Evolutionary conservation across 345 rosid species (phyloP), one percentile per base, ranked within the genome.

Genomic region (Salix arbutifolia): DNA sequence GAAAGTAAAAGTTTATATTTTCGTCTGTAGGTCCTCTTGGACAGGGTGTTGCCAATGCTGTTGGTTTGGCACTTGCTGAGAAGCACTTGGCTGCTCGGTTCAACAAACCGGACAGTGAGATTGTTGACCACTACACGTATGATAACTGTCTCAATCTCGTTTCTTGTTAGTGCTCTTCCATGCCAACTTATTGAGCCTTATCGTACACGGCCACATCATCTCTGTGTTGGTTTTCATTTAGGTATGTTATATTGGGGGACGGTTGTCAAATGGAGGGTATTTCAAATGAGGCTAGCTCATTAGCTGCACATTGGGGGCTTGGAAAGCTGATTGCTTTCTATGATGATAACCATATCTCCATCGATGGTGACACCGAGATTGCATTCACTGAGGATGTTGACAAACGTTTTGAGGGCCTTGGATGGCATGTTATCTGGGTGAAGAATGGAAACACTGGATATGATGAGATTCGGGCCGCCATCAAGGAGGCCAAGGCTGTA

Each of bases 371-470:
- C 84, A 96, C 99, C 0, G 97, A 92, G 16, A 96, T 96, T 77
- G 99, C 99, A 18, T 96, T 96, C 77, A 96, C 99, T 1, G 99
- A 96, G 91, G 80, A 61, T 31, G 99, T 92, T 19, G 97, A 86
- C 50, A 71, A 69, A 69, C 97, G 99, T 75, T 96, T 92, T 23
- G 99, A 96, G 89, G 98, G 87, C 64, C 99, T 94, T 74, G 99
- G 99, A 40, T 96, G 99, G 99, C 98, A 96, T 76, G 98, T 96
- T 61, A 94, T 96, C 79, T 92, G 97, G 99, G 99, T 96, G 84
- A 94, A 96, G 93, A 94, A 94, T 77, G 99, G 99, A 76, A 94
- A 96, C 91, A 94, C 87, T 68, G 98, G 99, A 62, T 96, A 94
- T 77, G 98, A 94, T 78, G 98, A 94, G n/a, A 94, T 96, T 71